Evolutionary conservation across 169 alveolate species (phyloP).

Genomic region (Plasmodium falciparum): DNA sequence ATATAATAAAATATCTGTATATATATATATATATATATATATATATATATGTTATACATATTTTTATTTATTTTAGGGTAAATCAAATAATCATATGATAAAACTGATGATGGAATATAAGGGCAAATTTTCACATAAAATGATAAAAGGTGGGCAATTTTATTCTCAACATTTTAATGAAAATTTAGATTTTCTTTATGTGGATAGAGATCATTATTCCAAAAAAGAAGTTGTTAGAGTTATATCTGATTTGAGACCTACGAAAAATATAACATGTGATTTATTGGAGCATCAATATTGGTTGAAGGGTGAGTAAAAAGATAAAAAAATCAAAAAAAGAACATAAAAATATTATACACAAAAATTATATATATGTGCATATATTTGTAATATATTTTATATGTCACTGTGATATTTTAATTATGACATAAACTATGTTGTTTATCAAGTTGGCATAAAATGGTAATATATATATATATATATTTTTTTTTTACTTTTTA

Average conservation of each 20-base stretch:
- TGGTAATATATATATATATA: neutral
- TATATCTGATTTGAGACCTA: slow-evolving; percentile 87
- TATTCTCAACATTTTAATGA: slow-evolving; percentile 90
- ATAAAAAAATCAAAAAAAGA: slow-evolving; percentile 4
- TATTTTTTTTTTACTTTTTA: slow-evolving; percentile 49
- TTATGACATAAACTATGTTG: too few relatives aligned
- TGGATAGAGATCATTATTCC: slow-evolving; percentile 86
- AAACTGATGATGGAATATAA: slow-evolving; percentile 94
- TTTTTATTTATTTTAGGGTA: slow-evolving; percentile 87
- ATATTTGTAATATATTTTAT: neutral
- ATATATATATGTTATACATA: neutral
- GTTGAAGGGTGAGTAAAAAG: slow-evolving; percentile 77
- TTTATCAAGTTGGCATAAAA: too few relatives aligned
- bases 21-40: neutral
- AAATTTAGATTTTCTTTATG: slow-evolving; percentile 84
- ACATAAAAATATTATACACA: neutral
- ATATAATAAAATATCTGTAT: slow-evolving; percentile 48
- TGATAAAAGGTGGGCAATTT: slow-evolving; percentile 92
- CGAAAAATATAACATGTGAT: slow-evolving; percentile 85
- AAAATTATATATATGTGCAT: neutral
- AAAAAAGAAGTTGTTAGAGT: slow-evolving; percentile 86
- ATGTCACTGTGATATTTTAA: too few relatives aligned
- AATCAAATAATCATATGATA: slow-evolving; percentile 96
- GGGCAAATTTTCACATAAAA: slow-evolving; percentile 94
- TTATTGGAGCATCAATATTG: slow-evolving; percentile 86